Evolutionary conservation across 2,329 filamentous ascomycete species (phyloP), one percentile per base, ranked within the genome.

Genomic region (Aurifilum marmelostoma): DNA sequence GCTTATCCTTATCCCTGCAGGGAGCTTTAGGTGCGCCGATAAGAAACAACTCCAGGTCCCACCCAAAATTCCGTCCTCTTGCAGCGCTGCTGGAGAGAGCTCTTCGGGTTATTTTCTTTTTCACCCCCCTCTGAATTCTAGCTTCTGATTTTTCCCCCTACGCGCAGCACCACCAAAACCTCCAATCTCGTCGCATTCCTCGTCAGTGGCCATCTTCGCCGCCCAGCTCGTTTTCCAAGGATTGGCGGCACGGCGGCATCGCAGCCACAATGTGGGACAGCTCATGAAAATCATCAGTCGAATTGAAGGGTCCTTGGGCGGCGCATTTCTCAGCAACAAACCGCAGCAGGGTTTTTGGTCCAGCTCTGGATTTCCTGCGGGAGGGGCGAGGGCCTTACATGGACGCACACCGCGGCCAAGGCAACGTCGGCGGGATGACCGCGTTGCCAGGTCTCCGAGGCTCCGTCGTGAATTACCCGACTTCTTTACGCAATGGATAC

Each of bases 231-330:
- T 58, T 66, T 41, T 41, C 56, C 39, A 68, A 65, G 73, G 73
- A 69, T 71, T 66, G 73, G 74, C 73, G 74, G 72, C 73, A 73
- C 73, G 75, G 73, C 74, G 73, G 73, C 72, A 74, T 73, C 73
- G 74, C 73, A 70, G 75, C 72, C 74, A 82, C 73, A 79, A 86
- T 86, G 84, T 81, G 78, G 81, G 83, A 81, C 80, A 83, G 79
- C 86, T 82, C 84, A 89, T 89, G 87, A 88, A 84, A 85, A 80
- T 84, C 80, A 80, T 83, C 75, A 84, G 81, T 80, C 84, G 84
- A 85, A 83, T 88, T 80, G 85, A 88, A 80, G 81, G 85, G 82
- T 85, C 85, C 82, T 83, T 86, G 82, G 86, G 83, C 81, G 82
- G 83, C 82, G 83, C 85, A 77, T 82, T 86, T 78, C 80, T 85